Percentiles rank a stretch among this genome's conserved stretches.
phyloP scores from a whole-genome alignment of 176 grass and related monocot genomes.

The Paspalum vaginatum region DNA sequence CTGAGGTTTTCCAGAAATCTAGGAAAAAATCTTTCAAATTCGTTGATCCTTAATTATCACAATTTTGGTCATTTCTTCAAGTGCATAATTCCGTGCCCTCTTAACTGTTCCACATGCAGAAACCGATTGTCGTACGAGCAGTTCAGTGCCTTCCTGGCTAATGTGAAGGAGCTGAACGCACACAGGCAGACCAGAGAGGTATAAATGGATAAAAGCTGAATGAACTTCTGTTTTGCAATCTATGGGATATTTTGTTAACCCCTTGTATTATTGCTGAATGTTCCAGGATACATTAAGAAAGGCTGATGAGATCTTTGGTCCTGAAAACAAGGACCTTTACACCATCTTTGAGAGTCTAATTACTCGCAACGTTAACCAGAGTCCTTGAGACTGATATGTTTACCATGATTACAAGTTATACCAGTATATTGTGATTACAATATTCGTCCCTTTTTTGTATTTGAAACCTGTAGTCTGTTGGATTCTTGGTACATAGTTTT shows the following conservation, averaged over 20 bases:
- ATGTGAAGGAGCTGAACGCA: slow-evolving; percentile 95
- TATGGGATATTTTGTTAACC: slow-evolving; percentile 9
- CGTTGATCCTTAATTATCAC: slow-evolving; percentile 22
- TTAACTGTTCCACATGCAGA: slow-evolving; percentile 50
- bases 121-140: slow-evolving; percentile 96
- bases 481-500: slow-evolving; percentile 40
- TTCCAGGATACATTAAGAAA: slow-evolving; percentile 92
- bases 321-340: slow-evolving; percentile 89
- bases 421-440: slow-evolving; percentile 31
- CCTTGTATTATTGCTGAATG: slow-evolving; percentile 28
- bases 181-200: slow-evolving; percentile 96
- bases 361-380: slow-evolving; percentile 68
- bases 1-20: not conserved
- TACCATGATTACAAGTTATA: slow-evolving; percentile 25
- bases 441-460: slow-evolving; percentile 27
- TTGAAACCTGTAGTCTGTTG: slow-evolving; percentile 28
- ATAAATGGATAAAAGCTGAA: slow-evolving; percentile 31
- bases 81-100: slow-evolving; percentile 19
- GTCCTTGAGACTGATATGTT: slow-evolving; percentile 10
- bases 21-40: not conserved
- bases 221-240: not conserved
- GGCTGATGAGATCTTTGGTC: slow-evolving; percentile 83
- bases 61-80: slow-evolving; percentile 7
- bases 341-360: slow-evolving; percentile 91
- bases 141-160: slow-evolving; percentile 90